Evolutionary conservation across 2,329 filamentous ascomycete species (phyloP).

Genomic region (Lachnellula arida): DNA sequence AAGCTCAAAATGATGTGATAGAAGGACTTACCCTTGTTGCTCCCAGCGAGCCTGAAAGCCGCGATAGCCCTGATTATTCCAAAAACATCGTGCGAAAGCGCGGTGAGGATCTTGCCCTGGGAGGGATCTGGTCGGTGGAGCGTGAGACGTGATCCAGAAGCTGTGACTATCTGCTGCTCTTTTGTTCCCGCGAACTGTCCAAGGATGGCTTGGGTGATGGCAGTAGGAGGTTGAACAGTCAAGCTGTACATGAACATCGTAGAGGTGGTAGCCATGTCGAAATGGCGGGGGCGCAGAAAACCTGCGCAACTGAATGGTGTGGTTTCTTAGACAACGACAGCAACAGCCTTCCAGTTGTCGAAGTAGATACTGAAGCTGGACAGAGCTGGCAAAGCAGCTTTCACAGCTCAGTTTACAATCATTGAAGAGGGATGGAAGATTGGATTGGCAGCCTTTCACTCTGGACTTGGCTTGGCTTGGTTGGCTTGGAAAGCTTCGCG

Average conservation of each 20-base stretch:
- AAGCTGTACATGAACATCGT: conserved; percentile 99
- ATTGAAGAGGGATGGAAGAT: too few relatives aligned
- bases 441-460: too few relatives aligned
- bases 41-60: conserved; percentile 87
- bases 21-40: conserved; percentile 80
- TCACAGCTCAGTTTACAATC: conserved; percentile 14
- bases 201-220: conserved; percentile 83
- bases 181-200: conserved; percentile 95
- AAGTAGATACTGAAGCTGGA: conserved; percentile 3
- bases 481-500: too few relatives aligned
- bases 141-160: conserved; percentile 82
- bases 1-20: conserved; percentile 41
- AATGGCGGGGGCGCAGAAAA: conserved; percentile 20
- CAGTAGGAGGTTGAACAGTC: conserved; percentile 88
- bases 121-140: conserved; percentile 81
- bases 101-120: conserved; percentile 78
- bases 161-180: conserved; percentile 95
- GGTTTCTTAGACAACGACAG: not conserved
- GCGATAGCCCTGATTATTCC: conserved; percentile 89
- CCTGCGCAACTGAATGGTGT: conserved; percentile 23
- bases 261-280: conserved; percentile 86
- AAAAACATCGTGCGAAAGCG: conserved; percentile 91
- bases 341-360: not conserved
- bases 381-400: conserved; percentile 26
- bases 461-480: too few relatives aligned